phyloP scores from a whole-genome alignment of 2,329 filamentous ascomycete species.

The Alternaria dauci region DNA sequence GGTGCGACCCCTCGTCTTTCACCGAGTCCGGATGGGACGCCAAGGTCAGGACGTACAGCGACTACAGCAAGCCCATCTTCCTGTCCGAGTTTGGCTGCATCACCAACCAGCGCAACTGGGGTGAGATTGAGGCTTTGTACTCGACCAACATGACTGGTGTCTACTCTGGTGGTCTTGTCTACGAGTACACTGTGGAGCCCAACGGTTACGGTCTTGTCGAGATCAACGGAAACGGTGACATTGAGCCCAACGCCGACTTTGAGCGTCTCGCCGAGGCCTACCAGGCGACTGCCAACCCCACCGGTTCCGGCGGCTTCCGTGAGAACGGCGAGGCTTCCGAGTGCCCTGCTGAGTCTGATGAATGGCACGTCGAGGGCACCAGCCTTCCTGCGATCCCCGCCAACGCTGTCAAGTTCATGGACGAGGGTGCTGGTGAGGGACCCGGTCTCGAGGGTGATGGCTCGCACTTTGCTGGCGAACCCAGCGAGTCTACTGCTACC shows the following conservation, averaged over 20 bases:
- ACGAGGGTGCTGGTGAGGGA: conserved; percentile 64
- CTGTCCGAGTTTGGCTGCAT: conserved; percentile 94
- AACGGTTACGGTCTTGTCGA: conserved; percentile 81
- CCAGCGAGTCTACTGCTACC: conserved; percentile 39
- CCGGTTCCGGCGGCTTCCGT: conserved; percentile 67
- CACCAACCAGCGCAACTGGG: conserved; percentile 81
- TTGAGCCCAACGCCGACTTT: conserved; percentile 71
- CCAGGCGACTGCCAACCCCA: conserved; percentile 59
- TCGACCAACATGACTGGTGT: conserved; percentile 80
- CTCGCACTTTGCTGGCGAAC: conserved; percentile 43
- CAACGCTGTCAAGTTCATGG: conserved; percentile 64
- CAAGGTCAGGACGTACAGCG: conserved; percentile 48
- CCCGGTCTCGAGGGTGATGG: conserved; percentile 63
- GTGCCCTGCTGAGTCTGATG: conserved; percentile 62
- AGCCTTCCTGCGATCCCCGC: conserved; percentile 66
- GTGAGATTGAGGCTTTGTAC: conserved; percentile 83
- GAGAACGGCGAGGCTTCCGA: conserved; percentile 59
- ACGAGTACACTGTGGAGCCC: conserved; percentile 79
- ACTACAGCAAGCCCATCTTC: conserved; percentile 67
- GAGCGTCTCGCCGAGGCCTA: conserved; percentile 62
- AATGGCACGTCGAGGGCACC: conserved; percentile 63
- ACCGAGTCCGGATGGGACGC: conserved; percentile 76
- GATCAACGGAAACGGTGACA: conserved; percentile 61
- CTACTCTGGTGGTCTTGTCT: conserved; percentile 95
- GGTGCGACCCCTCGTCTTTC: conserved; percentile 69